Evolutionary conservation across 805 yeast species (phyloP).

Genomic region (Diddensiella transvaalensis): DNA sequence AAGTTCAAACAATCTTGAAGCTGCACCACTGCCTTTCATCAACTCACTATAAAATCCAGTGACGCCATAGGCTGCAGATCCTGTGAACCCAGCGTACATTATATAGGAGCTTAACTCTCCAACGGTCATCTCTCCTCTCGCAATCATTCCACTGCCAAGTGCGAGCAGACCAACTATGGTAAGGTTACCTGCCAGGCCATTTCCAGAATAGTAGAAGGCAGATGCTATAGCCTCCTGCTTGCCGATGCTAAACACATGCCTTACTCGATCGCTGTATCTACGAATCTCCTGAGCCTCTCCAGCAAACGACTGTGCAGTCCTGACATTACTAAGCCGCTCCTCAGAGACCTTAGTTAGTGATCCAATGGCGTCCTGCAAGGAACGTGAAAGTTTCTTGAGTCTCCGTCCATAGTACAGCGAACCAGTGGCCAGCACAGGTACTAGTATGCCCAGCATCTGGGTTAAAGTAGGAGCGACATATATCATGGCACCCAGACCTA

Average conservation of each 20-base stretch:
- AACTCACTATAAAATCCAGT: slow-evolving; percentile 89
- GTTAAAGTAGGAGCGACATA: slow-evolving; percentile 80
- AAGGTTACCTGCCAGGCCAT: slow-evolving; percentile 80
- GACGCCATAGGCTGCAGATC: slow-evolving; percentile 85
- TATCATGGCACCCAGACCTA: slow-evolving; percentile 90
- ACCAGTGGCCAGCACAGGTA: slow-evolving; percentile 79
- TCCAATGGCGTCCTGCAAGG: slow-evolving; percentile 82
- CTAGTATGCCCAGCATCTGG: slow-evolving; percentile 69
- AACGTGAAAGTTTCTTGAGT: slow-evolving; percentile 68
- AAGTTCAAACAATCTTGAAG: slow-evolving; percentile 83
- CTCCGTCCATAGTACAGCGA: slow-evolving; percentile 78
- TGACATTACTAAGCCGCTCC: slow-evolving; percentile 80
- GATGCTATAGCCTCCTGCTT: slow-evolving; percentile 74
- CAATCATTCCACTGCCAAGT: slow-evolving; percentile 79
- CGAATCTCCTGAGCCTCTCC: slow-evolving; percentile 77
- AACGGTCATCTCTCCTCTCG: slow-evolving; percentile 67
- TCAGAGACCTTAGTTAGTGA: slow-evolving; percentile 84
- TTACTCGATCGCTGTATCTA: slow-evolving; percentile 67
- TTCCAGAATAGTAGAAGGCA: slow-evolving; percentile 72
- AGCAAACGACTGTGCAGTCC: slow-evolving; percentile 86
- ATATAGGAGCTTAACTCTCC: slow-evolving; percentile 91
- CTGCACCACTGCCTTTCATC: slow-evolving; percentile 98
- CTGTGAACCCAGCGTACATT: slow-evolving; percentile 94
- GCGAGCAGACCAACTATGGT: slow-evolving; percentile 73
- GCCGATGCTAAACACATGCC: slow-evolving; percentile 62